Evolutionary conservation across 495 filamentous ascomycete genomes (phyloP).

Genomic region (Pyrenula massariospora): DNA sequence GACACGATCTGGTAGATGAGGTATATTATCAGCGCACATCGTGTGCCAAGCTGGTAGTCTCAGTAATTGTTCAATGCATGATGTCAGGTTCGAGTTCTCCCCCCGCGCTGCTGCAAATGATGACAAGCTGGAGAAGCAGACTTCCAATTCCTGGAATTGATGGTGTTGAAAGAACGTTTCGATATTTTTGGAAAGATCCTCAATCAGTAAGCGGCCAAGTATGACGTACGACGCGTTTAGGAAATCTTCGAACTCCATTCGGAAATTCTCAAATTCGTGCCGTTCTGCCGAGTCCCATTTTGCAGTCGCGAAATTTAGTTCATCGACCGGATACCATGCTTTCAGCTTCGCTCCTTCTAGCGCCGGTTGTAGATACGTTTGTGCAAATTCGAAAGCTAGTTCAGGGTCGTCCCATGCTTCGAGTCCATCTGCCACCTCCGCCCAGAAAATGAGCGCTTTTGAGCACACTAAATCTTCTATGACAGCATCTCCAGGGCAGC

Average conservation of each 20-base stretch:
- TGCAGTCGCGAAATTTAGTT: conserved; percentile 17
- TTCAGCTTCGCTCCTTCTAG: conserved; percentile 24
- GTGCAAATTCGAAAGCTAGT: conserved; percentile 14
- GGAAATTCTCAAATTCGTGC: conserved; percentile 61
- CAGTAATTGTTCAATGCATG: conserved; percentile 49
- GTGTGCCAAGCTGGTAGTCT: conserved; percentile 37
- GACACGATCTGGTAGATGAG: conserved; percentile 11
- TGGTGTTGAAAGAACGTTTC: conserved; percentile 41
- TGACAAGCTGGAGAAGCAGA: conserved; percentile 63
- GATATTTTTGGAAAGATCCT: conserved; percentile 55
- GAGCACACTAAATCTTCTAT: conserved; percentile 69
- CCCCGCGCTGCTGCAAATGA: not conserved
- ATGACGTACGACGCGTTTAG: conserved; percentile 65
- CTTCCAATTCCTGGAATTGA: conserved; percentile 73
- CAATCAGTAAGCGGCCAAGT: conserved; percentile 54
- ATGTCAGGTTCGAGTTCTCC: not conserved
- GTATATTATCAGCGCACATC: conserved; percentile 10
- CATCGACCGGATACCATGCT: conserved; percentile 24
- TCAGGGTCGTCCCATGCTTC: conserved; percentile 19
- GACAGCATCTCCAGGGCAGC: conserved; percentile 59
- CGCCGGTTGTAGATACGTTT: conserved; percentile 22
- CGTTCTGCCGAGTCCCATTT: conserved; percentile 63
- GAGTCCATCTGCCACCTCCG: conserved; percentile 29
- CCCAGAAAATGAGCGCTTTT: conserved; percentile 78
- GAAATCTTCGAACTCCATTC: conserved; percentile 72